These are phyloP conservation scores for Abelmoschus esculentus DNA, from an alignment of 345 rosid genomes.

Conservation along the genomic window DNA sequence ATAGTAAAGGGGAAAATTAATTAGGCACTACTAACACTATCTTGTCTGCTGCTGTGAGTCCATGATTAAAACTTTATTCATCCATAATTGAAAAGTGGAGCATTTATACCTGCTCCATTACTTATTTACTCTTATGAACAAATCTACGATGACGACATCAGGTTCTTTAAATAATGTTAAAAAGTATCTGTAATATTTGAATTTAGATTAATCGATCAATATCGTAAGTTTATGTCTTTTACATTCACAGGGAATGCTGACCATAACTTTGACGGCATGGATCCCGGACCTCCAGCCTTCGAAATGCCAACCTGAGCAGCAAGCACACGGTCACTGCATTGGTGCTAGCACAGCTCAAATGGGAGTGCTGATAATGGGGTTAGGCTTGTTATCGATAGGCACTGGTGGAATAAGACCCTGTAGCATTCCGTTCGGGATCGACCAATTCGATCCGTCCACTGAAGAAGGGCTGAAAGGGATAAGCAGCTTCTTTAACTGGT, in stretches of 20 bases:
- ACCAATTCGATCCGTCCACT: slow-evolving; percentile 61
- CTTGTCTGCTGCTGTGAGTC: too few relatives aligned
- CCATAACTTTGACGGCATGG: slow-evolving; percentile 2
- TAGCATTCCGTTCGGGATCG: slow-evolving; percentile 68
- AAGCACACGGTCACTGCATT: slow-evolving; percentile 20
- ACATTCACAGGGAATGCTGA: slow-evolving; percentile 9
- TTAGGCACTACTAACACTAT: too few relatives aligned
- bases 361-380: slow-evolving; percentile 37
- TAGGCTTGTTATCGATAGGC: slow-evolving; percentile 47
- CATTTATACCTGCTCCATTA: too few relatives aligned
- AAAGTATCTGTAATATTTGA: too few relatives aligned
- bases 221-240: neutral
- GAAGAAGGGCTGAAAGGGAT: slow-evolving; percentile 62
- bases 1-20: too few relatives aligned
- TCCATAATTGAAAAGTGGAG: too few relatives aligned
- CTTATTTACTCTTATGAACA: too few relatives aligned
- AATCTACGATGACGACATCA: too few relatives aligned
- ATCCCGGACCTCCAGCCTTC: slow-evolving; percentile 8
- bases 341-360: slow-evolving; percentile 51
- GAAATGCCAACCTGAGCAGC: neutral
- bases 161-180: too few relatives aligned
- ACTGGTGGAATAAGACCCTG: slow-evolving; percentile 74
- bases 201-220: too few relatives aligned
- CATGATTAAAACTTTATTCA: too few relatives aligned
- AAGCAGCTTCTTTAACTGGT: slow-evolving; percentile 82